A percentile compares a stretch with the other conserved stretches of the same genome.
These are phyloP conservation scores for Didymella segeticola DNA, from an alignment of 2,329 filamentous ascomycete genomes.

Conservation along the genomic window DNA sequence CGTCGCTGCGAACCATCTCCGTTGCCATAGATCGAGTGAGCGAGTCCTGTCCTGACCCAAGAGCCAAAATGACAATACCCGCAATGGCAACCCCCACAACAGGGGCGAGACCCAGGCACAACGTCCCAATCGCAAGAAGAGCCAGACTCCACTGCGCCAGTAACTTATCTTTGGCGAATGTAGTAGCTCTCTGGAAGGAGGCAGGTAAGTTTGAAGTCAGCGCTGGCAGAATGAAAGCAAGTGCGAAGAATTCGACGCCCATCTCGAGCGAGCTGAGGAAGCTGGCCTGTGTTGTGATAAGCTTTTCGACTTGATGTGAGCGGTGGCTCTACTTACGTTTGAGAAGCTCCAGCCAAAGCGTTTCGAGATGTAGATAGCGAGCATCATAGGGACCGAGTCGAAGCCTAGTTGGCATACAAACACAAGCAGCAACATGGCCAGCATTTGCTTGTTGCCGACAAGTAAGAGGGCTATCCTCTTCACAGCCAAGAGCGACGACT, in stretches of 20 bases:
- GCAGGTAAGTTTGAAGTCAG: conserved; percentile 15
- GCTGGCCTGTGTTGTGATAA: conserved; percentile 17
- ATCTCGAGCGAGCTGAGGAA: conserved; percentile 27
- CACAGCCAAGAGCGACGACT: background rate
- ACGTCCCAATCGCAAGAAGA: conserved; percentile 16
- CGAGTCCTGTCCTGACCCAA: conserved; percentile 29
- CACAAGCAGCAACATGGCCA: conserved; percentile 18
- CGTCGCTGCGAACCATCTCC: conserved; percentile 20
- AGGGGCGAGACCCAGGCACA: conserved; percentile 23
- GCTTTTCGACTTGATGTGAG: background rate
- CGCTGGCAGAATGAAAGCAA: conserved; percentile 16
- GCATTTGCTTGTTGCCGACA: conserved; percentile 16
- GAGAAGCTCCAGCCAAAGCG: conserved; percentile 26
- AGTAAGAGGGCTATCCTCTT: conserved; percentile 2
- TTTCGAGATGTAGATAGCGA: conserved; percentile 29
- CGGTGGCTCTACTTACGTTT: conserved; percentile 18
- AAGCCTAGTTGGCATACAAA: conserved; percentile 27
- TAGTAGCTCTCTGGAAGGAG: background rate
- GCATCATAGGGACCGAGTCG: conserved; percentile 25
- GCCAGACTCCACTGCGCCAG: conserved; percentile 17
- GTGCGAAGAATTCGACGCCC: conserved; percentile 22
- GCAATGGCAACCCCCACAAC: conserved; percentile 17
- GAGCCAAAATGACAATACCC: conserved; percentile 21
- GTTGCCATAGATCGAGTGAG: conserved; percentile 27
- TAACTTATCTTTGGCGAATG: conserved; percentile 17